Base-by-base conservation (phyloP, 305 asterid genomes). In the Fraxinus ornus region DNA sequence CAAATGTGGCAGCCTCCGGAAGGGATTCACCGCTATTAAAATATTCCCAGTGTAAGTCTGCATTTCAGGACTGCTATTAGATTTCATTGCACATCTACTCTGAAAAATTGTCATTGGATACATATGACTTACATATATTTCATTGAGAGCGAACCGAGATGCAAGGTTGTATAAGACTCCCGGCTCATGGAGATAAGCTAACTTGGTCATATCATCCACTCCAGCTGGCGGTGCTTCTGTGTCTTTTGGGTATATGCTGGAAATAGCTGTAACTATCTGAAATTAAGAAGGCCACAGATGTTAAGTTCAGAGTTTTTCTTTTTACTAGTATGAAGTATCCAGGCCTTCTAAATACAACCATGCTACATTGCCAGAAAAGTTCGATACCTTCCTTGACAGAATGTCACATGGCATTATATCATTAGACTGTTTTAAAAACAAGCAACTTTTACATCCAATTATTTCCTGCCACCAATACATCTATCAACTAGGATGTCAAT, bases 41-140 rank as follows among this genome's bases (percentile, higher is more conserved):
- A 94, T 95, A 83, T 93, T 95, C 86, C 99, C 99, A 0, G 99
- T 95, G 91, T 95, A 95, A 64, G 99, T 94, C 99, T 94, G 76
- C 82, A 78, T 85, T 86, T 73, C 47, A 77, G 86, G 81, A 75
- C 78, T 68, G 49, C 80, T 77, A 79, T 35, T 39, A 77, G 81
- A 74, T 33, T 80, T 78, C 44, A 22, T 60, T 55, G 49, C 80
- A 44, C 37, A 15, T 35, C 75, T 26, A 19, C 10, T 82, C 72
- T 17, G 78, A 78, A 78, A 17, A 7, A 39, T 49, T 57, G 55
- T 79, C 35, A 74, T 28, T 71, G 32, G 78, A 36, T 64, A 75
- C 62, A n/a, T 17, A 26, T 75, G 41, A 84, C 94, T 92, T 86
- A 94, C 98, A 57, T 95, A 95, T 89, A 95, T 95, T 88, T 95